phyloP scores from a whole-genome alignment of 2,329 filamentous ascomycete species.

The Sporothrix luriei region DNA sequence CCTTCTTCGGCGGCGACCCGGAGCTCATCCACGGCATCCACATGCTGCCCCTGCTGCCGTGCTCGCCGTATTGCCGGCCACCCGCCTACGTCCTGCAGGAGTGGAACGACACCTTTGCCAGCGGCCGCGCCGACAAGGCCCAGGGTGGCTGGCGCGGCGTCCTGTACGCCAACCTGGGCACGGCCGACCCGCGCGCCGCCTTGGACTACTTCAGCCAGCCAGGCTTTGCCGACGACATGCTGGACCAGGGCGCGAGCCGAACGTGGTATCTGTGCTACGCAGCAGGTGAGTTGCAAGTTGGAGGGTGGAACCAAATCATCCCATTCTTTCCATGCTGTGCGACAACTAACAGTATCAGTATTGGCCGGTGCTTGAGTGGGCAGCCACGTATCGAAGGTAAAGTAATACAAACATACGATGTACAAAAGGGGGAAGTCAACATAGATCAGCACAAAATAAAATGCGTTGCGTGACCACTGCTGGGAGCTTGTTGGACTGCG shows the following conservation, averaged over 20 bases:
- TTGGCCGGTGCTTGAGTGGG: neutral
- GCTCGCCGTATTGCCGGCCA: conserved; percentile 67
- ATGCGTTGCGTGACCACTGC: neutral
- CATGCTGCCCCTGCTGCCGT: conserved; percentile 76
- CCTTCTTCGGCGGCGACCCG: conserved; percentile 76
- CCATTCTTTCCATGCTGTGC: neutral
- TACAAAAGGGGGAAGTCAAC: neutral
- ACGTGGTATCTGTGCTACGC: conserved; percentile 84
- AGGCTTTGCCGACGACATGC: conserved; percentile 66
- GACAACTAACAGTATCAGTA: neutral
- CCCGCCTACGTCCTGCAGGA: conserved; percentile 75
- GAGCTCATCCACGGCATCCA: conserved; percentile 79
- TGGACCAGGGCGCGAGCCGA: conserved; percentile 80
- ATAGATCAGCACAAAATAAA: neutral
- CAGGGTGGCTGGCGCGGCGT: conserved; percentile 83
- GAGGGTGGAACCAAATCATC: neutral
- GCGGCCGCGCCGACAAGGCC: conserved; percentile 66
- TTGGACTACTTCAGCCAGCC: conserved; percentile 73
- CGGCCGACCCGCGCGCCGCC: conserved; percentile 68
- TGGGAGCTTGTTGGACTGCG: too few species aligned
- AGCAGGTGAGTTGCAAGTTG: conserved; percentile 60
- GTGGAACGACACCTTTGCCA: conserved; percentile 77
- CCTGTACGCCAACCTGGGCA: conserved; percentile 77
- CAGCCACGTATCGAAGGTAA: neutral
- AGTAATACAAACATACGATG: neutral